phyloP scores from a whole-genome alignment of 495 filamentous ascomycete species.

The Rhizodiscina lignyota region DNA sequence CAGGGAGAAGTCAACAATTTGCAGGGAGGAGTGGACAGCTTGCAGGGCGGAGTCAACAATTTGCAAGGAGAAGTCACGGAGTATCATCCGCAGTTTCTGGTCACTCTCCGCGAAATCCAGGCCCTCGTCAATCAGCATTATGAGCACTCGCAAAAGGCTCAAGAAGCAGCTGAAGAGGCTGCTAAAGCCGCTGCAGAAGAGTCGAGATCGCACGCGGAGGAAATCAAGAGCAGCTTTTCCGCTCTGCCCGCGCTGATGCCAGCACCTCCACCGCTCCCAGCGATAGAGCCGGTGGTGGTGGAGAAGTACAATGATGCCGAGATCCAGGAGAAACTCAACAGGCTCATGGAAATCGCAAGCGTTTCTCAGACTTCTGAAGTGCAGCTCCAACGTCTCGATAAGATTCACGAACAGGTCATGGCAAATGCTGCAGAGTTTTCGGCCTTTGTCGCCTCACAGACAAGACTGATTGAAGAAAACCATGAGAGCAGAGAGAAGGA shows the following conservation, averaged over 20 bases:
- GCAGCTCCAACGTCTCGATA: constrained; percentile 61
- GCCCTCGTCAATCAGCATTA: constrained; percentile 65
- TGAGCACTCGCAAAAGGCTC: constrained; percentile 41
- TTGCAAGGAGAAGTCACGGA: constrained; percentile 61
- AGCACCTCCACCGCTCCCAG: constrained; percentile 24
- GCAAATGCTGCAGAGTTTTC: constrained; percentile 71
- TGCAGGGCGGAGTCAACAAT: no score
- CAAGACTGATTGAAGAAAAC: constrained; percentile 58
- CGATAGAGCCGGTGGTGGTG: no score
- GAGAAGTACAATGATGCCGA: constrained; percentile 39
- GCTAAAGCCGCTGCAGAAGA: constrained; percentile 14
- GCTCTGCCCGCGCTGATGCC: constrained; percentile 30
- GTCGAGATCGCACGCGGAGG: constrained; percentile 21
- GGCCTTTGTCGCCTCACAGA: constrained; percentile 71
- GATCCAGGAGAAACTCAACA: constrained; percentile 76
- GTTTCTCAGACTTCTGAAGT: constrained; percentile 32
- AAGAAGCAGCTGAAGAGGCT: constrained; percentile 16
- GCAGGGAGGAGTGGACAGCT: constrained; percentile 46
- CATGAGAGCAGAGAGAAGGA: constrained; percentile 64
- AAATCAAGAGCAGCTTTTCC: constrained; percentile 36
- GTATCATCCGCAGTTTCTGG: constrained; percentile 70
- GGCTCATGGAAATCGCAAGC: constrained; percentile 51
- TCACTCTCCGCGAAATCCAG: constrained; percentile 71
- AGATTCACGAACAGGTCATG: constrained; percentile 79
- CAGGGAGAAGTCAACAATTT: no score